Conservation (phyloP, 106 monocot species). For the Acanthochlamys bracteata region DNA sequence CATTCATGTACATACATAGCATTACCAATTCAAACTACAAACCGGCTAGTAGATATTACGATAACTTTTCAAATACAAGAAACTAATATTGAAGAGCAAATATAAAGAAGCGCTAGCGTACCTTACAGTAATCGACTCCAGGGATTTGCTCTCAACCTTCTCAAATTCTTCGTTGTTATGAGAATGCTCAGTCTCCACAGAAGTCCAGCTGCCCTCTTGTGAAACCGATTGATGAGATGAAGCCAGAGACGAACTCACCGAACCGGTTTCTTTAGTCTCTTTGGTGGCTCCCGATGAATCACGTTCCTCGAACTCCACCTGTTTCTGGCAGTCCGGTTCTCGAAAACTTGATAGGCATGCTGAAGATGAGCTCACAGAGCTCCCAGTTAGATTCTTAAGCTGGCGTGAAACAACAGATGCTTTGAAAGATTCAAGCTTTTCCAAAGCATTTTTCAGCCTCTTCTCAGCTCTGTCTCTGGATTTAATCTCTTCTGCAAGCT, state of each 20-base stretch:
- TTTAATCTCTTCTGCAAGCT: slow-evolving; percentile 54
- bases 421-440: slow-evolving; percentile 69
- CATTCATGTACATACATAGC: too few relatives aligned
- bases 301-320: slow-evolving; percentile 7
- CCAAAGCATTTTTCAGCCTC: slow-evolving; percentile 52
- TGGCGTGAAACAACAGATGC: slow-evolving; percentile 16
- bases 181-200: slow-evolving; percentile 30
- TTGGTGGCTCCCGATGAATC: not conserved
- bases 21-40: too few relatives aligned
- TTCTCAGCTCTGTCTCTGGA: slow-evolving; percentile 65
- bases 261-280: not conserved
- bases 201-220: slow-evolving; percentile 45
- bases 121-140: slow-evolving; percentile 11
- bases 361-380: slow-evolving; percentile 33
- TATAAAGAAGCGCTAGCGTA: not conserved
- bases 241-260: slow-evolving; percentile 6
- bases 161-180: slow-evolving; percentile 10
- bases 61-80: too few relatives aligned
- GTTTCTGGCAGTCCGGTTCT: not conserved
- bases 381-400: slow-evolving; percentile 12
- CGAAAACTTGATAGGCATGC: not conserved
- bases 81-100: too few relatives aligned
- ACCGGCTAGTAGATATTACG: too few relatives aligned
- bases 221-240: slow-evolving; percentile 14
- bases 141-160: not conserved